Evolutionary conservation across 108 stramenopile genomes (phyloP).

Genomic region (Nitzschia sp.): DNA sequence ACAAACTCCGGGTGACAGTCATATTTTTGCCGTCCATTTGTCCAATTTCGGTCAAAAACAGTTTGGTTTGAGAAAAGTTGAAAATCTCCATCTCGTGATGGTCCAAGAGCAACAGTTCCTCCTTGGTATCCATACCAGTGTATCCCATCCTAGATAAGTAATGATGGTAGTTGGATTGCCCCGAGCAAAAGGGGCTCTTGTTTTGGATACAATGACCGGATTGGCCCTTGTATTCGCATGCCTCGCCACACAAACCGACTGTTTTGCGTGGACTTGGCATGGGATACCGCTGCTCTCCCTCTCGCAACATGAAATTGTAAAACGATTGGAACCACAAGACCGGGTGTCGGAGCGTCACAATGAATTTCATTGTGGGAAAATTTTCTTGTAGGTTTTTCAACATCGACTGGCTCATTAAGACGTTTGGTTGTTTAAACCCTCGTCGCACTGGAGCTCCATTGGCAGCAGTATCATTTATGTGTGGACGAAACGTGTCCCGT

Average conservation of each 20-base stretch:
- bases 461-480: not conserved
- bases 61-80: conserved; percentile 7
- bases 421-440: conserved; percentile 22
- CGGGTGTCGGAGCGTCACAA: conserved; percentile 43
- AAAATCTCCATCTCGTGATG: conserved; percentile 11
- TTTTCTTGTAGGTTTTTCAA: conserved; percentile 21
- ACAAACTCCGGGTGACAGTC: not conserved
- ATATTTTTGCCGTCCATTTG: conserved; percentile 9
- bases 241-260: not conserved
- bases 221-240: not conserved
- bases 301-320: conserved; percentile 42
- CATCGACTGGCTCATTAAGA: not conserved
- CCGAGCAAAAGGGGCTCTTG: conserved; percentile 1
- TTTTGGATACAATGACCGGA: not conserved
- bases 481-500: not conserved
- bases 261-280: not conserved
- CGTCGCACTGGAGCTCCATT: not conserved
- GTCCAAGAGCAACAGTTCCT: conserved; percentile 11
- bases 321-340: conserved; percentile 37
- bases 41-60: conserved; percentile 26
- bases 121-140: conserved; percentile 16
- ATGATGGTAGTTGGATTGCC: conserved; percentile 1
- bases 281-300: conserved; percentile 9
- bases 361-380: conserved; percentile 24
- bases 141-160: conserved; percentile 15